Evolutionary conservation across 768 basidiomycete species (phyloP), one percentile per base, ranked within the genome.

Genomic region (Mycena galopus): DNA sequence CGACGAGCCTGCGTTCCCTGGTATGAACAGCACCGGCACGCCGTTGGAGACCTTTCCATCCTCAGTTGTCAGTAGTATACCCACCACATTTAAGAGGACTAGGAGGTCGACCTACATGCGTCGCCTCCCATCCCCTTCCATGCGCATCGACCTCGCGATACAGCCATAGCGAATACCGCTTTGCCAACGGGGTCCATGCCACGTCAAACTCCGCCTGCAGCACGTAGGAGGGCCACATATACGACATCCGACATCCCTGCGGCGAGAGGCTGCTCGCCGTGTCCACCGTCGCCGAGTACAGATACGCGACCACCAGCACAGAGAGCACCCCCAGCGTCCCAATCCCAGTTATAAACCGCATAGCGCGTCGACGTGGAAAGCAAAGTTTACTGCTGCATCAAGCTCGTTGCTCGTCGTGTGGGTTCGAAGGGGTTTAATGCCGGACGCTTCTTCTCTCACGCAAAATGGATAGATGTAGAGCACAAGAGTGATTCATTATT

Each of bases 1-100:
- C 37, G 94, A 96, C 2, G 95, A 97, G 7, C 98, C 98, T 27
- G 97, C 97, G 80, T 98, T 99, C 10, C 98, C 98, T 2, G 98
- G 98, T 51, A 99, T 93, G 84, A 98, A 99, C 32, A 99, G 86
- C 32, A 97, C 95, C n/a, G 98, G 98, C 21, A 88, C 78, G 44
- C 96, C 95, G 64, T 84, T 78, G 12, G 53, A 62, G 70, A 67
- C 73, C 73, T 77, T 78, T 37, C 16, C 55, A 70, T 56, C 72
- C n/a, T 12, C 11, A 19, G 21, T 17, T 19, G 30, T 71, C 47
- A 67, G 39, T 39, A 64, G 35, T 47, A 21, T 10, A 69, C 29
- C 55, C 9, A 19, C 10, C 21, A 47, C 19, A 9, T 37, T 27
- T n/a, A 3, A 47, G 35, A 8, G 21, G 12, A 59, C n/a, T n/a